A percentile compares a stretch with the other conserved stretches of the same genome.
phyloP scores from a whole-genome alignment of 1,284 basidiomycete genomes.

The Pseudozyma thailandica region DNA sequence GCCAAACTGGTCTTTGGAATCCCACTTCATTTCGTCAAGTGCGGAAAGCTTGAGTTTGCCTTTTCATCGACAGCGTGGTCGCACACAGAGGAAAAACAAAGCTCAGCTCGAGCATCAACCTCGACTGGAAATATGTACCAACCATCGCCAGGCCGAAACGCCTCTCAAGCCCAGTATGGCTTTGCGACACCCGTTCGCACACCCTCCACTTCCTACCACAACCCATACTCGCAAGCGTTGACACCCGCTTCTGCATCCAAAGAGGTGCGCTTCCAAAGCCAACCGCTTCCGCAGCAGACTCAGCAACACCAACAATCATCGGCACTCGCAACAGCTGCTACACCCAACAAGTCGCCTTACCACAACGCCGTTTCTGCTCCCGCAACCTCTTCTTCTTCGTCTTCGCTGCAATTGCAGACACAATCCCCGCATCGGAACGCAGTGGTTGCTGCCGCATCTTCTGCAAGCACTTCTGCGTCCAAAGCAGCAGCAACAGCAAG shows the following conservation, averaged over 20 bases:
- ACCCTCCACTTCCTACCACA: conserved; percentile 21
- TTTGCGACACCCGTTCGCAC: conserved; percentile 35
- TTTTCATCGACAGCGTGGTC: not conserved
- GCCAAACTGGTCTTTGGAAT: not conserved
- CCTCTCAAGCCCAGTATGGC: conserved; percentile 11
- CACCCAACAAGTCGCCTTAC: conserved; percentile 21
- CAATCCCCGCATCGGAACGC: no score
- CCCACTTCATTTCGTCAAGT: conserved; percentile 1
- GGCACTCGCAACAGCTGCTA: not conserved
- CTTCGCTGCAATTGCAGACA: not conserved
- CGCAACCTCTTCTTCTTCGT: not conserved
- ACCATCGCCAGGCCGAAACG: conserved; percentile 5
- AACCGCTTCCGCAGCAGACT: conserved; percentile 25
- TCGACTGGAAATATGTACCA: no score
- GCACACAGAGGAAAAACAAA: not conserved
- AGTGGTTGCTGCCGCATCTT: not conserved
- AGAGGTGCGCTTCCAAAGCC: conserved; percentile 38
- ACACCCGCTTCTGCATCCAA: conserved; percentile 23
- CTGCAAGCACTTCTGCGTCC: no score
- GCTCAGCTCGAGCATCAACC: no score
- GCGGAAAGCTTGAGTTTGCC: not conserved
- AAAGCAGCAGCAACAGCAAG: not conserved
- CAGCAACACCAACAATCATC: conserved; percentile 10
- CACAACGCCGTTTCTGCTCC: conserved; percentile 7
- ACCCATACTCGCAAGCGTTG: conserved; percentile 25